phyloP scores from a whole-genome alignment of 352 stramenopile genomes.

The Globisporangium spinosum region DNA sequence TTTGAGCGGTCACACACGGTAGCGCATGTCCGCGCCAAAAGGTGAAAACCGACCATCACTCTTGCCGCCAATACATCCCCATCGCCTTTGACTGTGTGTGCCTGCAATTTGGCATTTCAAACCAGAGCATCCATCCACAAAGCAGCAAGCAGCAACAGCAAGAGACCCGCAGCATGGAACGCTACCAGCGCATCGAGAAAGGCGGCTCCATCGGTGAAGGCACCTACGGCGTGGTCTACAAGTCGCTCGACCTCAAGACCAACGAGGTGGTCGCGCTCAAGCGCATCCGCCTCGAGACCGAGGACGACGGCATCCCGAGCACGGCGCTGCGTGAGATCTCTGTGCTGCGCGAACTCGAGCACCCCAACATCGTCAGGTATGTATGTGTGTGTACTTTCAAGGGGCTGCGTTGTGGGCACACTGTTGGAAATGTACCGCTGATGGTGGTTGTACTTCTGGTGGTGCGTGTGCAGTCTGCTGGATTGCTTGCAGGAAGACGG shows the following conservation, averaged over 20 bases:
- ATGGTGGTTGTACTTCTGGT: neutral
- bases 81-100: neutral
- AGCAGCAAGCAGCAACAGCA: neutral
- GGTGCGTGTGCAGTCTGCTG: slow-evolving; percentile 50
- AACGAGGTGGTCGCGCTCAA: slow-evolving; percentile 93
- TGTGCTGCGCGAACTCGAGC: slow-evolving; percentile 95
- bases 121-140: slow-evolving; percentile 9
- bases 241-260: slow-evolving; percentile 91
- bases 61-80: neutral
- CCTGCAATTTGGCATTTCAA: slow-evolving; percentile 7
- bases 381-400: neutral
- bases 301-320: slow-evolving; percentile 98
- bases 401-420: neutral
- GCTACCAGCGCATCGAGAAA: slow-evolving; percentile 93
- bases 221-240: slow-evolving; percentile 97
- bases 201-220: slow-evolving; percentile 91
- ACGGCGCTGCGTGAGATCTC: slow-evolving; percentile 98
- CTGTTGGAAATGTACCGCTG: neutral
- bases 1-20: neutral
- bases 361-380: slow-evolving; percentile 97
- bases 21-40: slow-evolving; percentile 9
- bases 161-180: slow-evolving; percentile 51
- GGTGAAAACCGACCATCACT: slow-evolving; percentile 4
- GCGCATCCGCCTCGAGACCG: slow-evolving; percentile 96
- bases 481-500: slow-evolving; percentile 94